phyloP scores from a whole-genome alignment of 345 rosid genomes.

The Salix exigua region DNA sequence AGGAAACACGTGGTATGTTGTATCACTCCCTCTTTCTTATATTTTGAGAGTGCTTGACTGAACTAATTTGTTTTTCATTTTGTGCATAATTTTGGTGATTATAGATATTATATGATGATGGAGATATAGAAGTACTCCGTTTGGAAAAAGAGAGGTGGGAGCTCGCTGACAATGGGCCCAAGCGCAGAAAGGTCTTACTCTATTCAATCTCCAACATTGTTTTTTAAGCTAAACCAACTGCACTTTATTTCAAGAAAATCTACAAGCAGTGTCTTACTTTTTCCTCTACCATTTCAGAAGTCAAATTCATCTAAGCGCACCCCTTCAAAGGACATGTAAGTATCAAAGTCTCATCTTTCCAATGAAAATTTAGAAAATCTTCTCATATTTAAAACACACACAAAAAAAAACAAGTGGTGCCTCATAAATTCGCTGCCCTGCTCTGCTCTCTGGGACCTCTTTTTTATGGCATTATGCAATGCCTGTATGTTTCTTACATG shows the following conservation, averaged over 20 bases:
- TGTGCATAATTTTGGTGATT: not conserved
- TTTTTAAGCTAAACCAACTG: constrained; percentile 5
- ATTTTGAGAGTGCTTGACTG: constrained; percentile 10
- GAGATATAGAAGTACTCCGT: constrained; percentile 88
- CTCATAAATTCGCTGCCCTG: not conserved
- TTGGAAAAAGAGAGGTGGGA: constrained; percentile 92
- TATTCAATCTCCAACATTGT: constrained; percentile 13
- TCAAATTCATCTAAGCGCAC: constrained; percentile 40
- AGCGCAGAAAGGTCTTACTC: constrained; percentile 50
- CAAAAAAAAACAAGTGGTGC: not conserved
- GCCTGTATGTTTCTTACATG: constrained; percentile 5
- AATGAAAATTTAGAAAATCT: not conserved
- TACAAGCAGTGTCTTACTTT: constrained; percentile 17
- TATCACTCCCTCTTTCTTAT: constrained; percentile 1
- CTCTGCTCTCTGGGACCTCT: not conserved
- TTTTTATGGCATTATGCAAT: not conserved
- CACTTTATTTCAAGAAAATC: not conserved
- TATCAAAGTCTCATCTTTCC: constrained; percentile 8
- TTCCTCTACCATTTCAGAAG: constrained; percentile 47
- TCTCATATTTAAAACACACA: not conserved
- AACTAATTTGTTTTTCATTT: not conserved
- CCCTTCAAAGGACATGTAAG: constrained; percentile 50
- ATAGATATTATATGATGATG: constrained; percentile 86
- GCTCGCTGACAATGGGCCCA: constrained; percentile 55
- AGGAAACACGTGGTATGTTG: constrained; percentile 81